phyloP scores from a whole-genome alignment of 768 basidiomycete genomes.

The Russula emetica region DNA sequence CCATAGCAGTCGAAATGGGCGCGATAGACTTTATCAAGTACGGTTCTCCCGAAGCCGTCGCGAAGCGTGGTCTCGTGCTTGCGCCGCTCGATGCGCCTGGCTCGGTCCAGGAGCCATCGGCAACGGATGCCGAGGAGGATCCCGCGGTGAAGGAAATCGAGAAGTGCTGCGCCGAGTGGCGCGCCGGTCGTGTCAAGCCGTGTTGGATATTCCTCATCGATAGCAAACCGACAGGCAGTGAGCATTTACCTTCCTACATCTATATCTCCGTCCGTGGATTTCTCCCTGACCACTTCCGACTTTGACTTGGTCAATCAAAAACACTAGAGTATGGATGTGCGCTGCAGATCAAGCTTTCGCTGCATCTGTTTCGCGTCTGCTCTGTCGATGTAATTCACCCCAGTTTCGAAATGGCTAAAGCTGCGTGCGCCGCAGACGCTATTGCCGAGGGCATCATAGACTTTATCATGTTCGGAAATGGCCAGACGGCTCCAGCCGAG shows the following conservation, averaged over 20 bases:
- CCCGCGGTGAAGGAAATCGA: slow-evolving; percentile 44
- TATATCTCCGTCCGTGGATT: neutral
- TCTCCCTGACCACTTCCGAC: neutral
- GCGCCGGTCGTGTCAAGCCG: slow-evolving; percentile 47
- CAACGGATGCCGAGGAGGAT: slow-evolving; percentile 20
- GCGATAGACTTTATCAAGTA: slow-evolving; percentile 54
- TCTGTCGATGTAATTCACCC: slow-evolving; percentile 46
- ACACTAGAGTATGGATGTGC: slow-evolving; percentile 45
- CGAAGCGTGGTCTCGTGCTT: slow-evolving; percentile 36
- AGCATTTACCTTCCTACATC: neutral
- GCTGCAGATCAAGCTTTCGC: slow-evolving; percentile 50
- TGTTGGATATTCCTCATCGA: slow-evolving; percentile 53
- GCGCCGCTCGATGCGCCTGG: slow-evolving; percentile 32
- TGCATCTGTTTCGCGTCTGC: slow-evolving; percentile 48
- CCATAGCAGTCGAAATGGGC: slow-evolving; percentile 54
- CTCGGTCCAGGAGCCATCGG: slow-evolving; percentile 14
- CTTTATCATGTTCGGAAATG: slow-evolving; percentile 54
- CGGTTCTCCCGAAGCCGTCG: slow-evolving; percentile 41
- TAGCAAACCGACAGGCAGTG: slow-evolving; percentile 43
- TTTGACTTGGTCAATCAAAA: neutral
- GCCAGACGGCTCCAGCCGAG: slow-evolving; percentile 41
- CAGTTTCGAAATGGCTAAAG: slow-evolving; percentile 44
- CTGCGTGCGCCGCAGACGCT: slow-evolving; percentile 52
- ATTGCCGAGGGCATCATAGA: slow-evolving; percentile 51
- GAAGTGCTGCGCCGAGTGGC: slow-evolving; percentile 51